These are phyloP conservation scores for Neurospora sp. DNA, from an alignment of 495 filamentous ascomycete genomes.

Conservation along the genomic window DNA sequence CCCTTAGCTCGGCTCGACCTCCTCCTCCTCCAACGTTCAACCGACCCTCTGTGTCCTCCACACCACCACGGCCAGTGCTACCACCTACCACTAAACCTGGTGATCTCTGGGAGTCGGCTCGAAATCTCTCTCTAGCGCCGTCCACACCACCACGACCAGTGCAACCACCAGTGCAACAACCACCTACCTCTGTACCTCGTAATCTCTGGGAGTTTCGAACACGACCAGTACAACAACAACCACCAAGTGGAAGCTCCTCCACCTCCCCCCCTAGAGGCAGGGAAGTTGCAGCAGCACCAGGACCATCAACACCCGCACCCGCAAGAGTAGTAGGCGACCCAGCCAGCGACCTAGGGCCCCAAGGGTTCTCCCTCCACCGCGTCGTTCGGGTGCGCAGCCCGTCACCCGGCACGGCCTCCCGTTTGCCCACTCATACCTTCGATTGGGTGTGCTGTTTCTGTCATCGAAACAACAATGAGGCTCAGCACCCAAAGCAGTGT, in stretches of 20 bases:
- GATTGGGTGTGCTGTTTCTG: background rate
- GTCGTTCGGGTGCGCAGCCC: background rate
- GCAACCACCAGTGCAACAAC: background rate
- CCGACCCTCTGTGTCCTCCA: background rate
- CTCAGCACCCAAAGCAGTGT: background rate
- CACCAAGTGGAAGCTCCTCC: background rate
- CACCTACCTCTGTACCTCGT: background rate
- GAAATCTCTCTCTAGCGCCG: background rate
- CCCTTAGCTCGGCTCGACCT: background rate
- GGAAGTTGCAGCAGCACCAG: background rate
- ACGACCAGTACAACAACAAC: background rate
- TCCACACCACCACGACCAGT: background rate
- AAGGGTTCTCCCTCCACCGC: background rate
- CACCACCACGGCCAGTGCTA: background rate
- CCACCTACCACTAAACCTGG: background rate
- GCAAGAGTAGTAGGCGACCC: background rate
- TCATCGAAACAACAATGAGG: background rate
- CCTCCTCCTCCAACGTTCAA: background rate
- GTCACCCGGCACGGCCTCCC: background rate
- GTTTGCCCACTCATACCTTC: background rate
- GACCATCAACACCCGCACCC: background rate
- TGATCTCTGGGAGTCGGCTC: background rate
- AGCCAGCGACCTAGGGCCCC: background rate
- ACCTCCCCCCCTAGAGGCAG: background rate
- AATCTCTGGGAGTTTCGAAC: background rate